Evolutionary conservation across 345 rosid genomes (phyloP).

Genomic region (Viola odorata): DNA sequence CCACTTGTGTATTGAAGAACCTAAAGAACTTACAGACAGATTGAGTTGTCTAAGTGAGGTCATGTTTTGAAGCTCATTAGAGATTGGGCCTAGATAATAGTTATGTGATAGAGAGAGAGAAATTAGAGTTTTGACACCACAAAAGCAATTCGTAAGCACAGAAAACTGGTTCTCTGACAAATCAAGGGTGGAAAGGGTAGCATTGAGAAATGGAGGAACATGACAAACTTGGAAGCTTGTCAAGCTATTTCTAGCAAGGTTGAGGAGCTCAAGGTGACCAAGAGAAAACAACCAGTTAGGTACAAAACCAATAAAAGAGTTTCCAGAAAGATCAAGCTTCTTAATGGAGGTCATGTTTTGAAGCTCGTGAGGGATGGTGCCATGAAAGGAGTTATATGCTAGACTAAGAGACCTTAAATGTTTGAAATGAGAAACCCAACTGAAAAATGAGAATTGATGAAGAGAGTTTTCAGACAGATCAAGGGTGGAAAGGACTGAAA

Average conservation of each 20-base stretch:
- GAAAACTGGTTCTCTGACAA: too few species aligned
- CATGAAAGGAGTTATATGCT: neutral
- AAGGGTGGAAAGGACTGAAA: neutral
- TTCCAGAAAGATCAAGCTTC: neutral
- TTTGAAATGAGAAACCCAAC: neutral
- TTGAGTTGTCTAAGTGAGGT: slow-evolving; percentile 6
- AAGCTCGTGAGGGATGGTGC: too few species aligned
- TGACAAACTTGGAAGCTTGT: too few species aligned
- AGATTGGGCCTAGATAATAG: neutral
- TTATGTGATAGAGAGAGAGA: neutral
- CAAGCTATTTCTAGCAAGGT: neutral
- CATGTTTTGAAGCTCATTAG: neutral
- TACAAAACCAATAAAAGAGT: neutral
- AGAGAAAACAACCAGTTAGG: slow-evolving; percentile 2
- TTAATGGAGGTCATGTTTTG: neutral
- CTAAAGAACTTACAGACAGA: neutral
- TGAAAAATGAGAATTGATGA: too few species aligned
- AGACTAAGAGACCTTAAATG: neutral
- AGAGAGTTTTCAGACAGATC: too few species aligned
- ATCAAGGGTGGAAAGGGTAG: neutral
- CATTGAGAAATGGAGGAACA: neutral
- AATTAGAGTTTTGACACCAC: too few species aligned
- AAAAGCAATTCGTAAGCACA: too few species aligned
- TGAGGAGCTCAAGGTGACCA: slow-evolving; percentile 13
- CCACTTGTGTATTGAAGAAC: neutral